Conservation (phyloP, 2,329 filamentous ascomycete genomes). For the Plenodomus lindquistii region DNA sequence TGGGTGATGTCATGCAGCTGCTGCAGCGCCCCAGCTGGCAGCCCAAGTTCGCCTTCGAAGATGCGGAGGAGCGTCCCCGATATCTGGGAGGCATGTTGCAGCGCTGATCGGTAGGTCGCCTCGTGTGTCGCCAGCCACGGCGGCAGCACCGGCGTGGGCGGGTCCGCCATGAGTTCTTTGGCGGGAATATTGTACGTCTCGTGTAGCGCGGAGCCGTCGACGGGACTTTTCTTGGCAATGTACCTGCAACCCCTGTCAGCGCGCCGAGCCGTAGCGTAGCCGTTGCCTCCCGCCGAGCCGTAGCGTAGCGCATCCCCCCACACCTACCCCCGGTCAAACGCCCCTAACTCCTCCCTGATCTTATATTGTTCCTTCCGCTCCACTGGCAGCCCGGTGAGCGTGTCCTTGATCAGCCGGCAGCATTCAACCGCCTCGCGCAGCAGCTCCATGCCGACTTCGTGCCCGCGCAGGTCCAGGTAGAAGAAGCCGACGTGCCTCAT, state of each 20-base stretch:
- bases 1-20: not conserved
- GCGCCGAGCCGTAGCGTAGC: not conserved
- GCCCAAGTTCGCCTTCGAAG: not conserved
- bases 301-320: too few relatives aligned
- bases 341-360: not conserved
- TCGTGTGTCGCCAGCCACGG: not conserved
- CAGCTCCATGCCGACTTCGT: not conserved
- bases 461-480: not conserved
- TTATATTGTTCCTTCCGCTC: not conserved
- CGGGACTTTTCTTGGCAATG: not conserved
- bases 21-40: not conserved
- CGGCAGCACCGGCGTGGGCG: not conserved
- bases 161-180: not conserved
- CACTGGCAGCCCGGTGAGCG: not conserved
- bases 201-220: not conserved
- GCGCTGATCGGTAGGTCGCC: not conserved
- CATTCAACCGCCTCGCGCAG: not conserved
- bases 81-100: not conserved
- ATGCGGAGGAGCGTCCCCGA: not conserved
- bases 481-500: not conserved
- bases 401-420: not conserved
- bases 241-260: not conserved
- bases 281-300: not conserved
- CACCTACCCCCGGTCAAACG: not conserved
- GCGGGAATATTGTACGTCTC: not conserved